Base-by-base conservation (phyloP, 257 asterid genomes). In the Forsythia viridissima region DNA sequence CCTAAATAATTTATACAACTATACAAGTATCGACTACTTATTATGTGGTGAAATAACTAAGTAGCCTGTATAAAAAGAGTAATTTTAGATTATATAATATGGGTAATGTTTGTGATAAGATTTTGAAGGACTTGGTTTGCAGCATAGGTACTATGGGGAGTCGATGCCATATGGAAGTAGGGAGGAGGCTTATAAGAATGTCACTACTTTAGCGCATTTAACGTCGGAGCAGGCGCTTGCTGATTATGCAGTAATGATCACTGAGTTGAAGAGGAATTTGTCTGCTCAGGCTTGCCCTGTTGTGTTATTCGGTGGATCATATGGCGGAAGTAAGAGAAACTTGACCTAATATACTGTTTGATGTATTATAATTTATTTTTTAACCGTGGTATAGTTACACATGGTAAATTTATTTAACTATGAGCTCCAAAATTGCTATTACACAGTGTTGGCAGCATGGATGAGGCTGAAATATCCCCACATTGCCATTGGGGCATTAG, bases 401-500 rank as follows among this genome's bases (percentile, higher is more conserved):
- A 8, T 63, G 69, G 18, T 63, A 63, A 24, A 63, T 20, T 18
- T 24, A 24, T 8, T 63, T 16, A 30, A 57, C n/a, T n/a, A 57
- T 57, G 66, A 57, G 34, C 66, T 57, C 66, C 36, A 57, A 57
- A 75, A 9, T 42, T 57, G 71, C 42, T 80, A 8, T 82, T 77
- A 36, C 80, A 81, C 88, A 93, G 99, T 95, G 99, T 84, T 95
- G 83, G 99, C 99, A 21, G 89, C 98, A 9, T 95, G 99, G 99
- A 91, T 92, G 97, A 85, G 98, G 87, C 93, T 95, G 77, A 95
- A 95, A 84, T 95, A 95, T 89, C 99, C 99, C 55, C 97, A 95
- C 75, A 78, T 93, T 72, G 92, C 98, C 76, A 84, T 95, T n/a
- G 99, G 98, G 75, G 99, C 98, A 7, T 92, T 95, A 51, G 92